Base-by-base conservation (phyloP, 148 eudicot genomes). In the Chenopodium formosanum region DNA sequence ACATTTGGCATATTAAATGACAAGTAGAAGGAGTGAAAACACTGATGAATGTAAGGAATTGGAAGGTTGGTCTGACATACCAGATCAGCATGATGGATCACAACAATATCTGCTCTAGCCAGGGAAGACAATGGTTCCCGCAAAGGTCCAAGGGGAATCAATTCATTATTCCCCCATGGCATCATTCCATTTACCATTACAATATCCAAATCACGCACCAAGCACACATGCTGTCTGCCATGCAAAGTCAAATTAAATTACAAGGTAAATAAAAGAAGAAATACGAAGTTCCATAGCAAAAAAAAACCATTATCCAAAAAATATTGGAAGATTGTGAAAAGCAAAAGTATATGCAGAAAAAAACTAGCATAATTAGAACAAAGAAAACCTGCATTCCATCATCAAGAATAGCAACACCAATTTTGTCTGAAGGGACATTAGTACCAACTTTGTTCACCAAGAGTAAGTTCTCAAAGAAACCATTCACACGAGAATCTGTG, bases 321-420 rank as follows among this genome's bases (percentile, higher is more conserved):
- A 56, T 56, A 56, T 4, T 56, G 62, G 62, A 56, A 56, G 62
- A 14, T 56, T 14, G 22, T 17, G 22, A 16, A 70, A 70, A 37
- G 70, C 70, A 66, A n/a, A 3, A 66, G 16, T 66, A 34, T 17
- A 60, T 25, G 22, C 50, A 52, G 1, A 31, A 9, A 46, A 68
- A 40, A 63, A 10, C 4, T 22, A 9, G 23, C 13, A 83, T 9
- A 56, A 77, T 67, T 34, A 32, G 40, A 80, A 74, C 37, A 48
- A 60, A 47, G 29, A 52, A 74, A 79, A 95, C 99, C 99, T 96
- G 97, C 99, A 96, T 91, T 47, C 99, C 99, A 85, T 96, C 99
- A 84, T 96, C 99, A 77, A 96, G 87, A 79, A 96, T 90, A 77
- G 86, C 90, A 85, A 74, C 90, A 53, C 90, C 94, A 77, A 96